Evolutionary conservation across 352 stramenopile species (phyloP).

Genomic region (Pythium vanterpoolii): DNA sequence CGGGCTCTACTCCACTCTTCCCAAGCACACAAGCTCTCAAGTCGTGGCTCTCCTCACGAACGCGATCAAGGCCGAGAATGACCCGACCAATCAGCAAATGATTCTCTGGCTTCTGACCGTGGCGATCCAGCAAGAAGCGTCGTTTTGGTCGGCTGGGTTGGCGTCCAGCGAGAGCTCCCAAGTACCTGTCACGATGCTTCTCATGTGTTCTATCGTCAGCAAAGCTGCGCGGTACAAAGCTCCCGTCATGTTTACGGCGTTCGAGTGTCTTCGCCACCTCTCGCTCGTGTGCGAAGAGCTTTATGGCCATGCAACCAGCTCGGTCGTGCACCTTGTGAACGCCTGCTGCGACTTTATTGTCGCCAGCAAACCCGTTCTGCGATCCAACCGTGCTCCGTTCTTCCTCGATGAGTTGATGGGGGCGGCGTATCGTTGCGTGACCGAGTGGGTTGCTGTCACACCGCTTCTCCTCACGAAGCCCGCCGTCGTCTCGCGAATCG

Average conservation of each 20-base stretch:
- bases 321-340: constrained; percentile 79
- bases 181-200: constrained; percentile 79
- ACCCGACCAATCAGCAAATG: constrained; percentile 88
- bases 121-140: constrained; percentile 83
- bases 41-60: constrained; percentile 81
- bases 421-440: constrained; percentile 75
- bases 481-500: constrained; percentile 75
- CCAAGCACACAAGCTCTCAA: constrained; percentile 84
- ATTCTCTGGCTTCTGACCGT: constrained; percentile 86
- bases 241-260: constrained; percentile 80
- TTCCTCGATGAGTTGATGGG: constrained; percentile 85
- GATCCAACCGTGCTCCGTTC: constrained; percentile 69
- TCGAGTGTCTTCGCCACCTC: constrained; percentile 82
- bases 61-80: constrained; percentile 74
- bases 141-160: constrained; percentile 75
- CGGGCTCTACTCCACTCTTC: constrained; percentile 74
- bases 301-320: constrained; percentile 71
- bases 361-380: constrained; percentile 65
- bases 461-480: constrained; percentile 72
- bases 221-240: constrained; percentile 82
- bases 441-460: constrained; percentile 79
- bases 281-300: constrained; percentile 76
- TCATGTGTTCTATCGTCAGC: constrained; percentile 80
- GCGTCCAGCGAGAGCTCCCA: constrained; percentile 83
- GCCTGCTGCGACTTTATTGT: constrained; percentile 86